Evolutionary conservation across 345 rosid genomes (phyloP), one percentile per base, ranked within the genome.

Genomic region (Reutealis trisperma): DNA sequence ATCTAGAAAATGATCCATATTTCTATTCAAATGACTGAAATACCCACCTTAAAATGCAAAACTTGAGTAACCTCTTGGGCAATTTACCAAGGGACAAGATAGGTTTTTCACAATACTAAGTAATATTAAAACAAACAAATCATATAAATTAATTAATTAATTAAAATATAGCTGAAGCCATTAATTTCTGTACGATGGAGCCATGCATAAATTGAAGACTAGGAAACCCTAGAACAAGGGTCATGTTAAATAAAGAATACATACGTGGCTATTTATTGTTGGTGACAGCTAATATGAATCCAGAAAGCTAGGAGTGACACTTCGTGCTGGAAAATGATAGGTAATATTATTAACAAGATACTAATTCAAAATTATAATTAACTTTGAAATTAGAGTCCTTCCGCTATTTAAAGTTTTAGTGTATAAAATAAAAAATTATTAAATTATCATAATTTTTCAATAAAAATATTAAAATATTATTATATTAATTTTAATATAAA

Each of bases 251-350:
- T 11, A 13, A n/a, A 55, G 78, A 64, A n/a, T n/a, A 86, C 63
- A 24, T 32, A 87, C 89, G 91, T 91, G 96, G 90, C 83, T 37
- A 1, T 19, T 68, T 76, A 21, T 19, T 58, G 78, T 77, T 78
- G 86, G 87, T 57, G 83, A 88, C 96, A 91, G 94, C 89, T 87
- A 86, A 87, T 85, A 62, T 81, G 83, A 83, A 83, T 85, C 77
- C 80, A 83, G 79, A 81, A 79, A 74, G 73, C 52, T 22, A 41
- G 80, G 65, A 76, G 60, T 72, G 81, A 63, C 76, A 30, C 52
- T n/a, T 22, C 55, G 77, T 67, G 87, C 85, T 71, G 78, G 77
- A 80, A 86, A 82, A 70, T 54, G 87, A 85, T 70, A 18, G 80
- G 59, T 65, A 71, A 37, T 59, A 34, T 1, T 6, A 51, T 0